A percentile compares a stretch with the other conserved stretches of the same genome.
Evolutionary conservation across 306 rosid genomes (phyloP).

Genomic region (Pachyrhizus erosus): DNA sequence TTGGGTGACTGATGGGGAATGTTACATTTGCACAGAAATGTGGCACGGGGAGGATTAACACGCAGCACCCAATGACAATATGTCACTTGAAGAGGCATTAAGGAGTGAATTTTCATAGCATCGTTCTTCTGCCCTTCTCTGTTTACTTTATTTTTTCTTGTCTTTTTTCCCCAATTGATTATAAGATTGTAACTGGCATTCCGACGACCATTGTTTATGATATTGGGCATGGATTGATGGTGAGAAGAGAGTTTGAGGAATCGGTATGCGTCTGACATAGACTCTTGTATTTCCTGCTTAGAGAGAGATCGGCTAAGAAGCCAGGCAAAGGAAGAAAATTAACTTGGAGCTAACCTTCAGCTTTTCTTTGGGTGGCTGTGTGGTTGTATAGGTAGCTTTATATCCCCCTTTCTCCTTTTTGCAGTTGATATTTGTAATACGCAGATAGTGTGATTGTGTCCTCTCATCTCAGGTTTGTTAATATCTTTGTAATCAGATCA

Average conservation of each 20-base stretch:
- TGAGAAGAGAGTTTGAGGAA: constrained; percentile 48
- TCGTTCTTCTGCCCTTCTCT: constrained; percentile 48
- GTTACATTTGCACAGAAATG: constrained; percentile 62
- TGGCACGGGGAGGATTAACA: constrained; percentile 88
- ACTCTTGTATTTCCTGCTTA: constrained; percentile 69
- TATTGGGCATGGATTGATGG: constrained; percentile 53
- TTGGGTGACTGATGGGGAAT: constrained; percentile 41
- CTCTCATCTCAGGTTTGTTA: constrained; percentile 87
- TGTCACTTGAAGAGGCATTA: constrained; percentile 44
- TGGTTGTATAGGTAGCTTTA: constrained; percentile 87
- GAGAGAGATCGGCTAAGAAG: constrained; percentile 64
- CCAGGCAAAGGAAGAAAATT: constrained; percentile 60
- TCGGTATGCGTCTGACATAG: constrained; percentile 87
- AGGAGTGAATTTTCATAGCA: constrained; percentile 50
- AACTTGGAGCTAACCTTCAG: constrained; percentile 87
- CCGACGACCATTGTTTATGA: constrained; percentile 52
- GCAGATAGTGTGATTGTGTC: constrained; percentile 81
- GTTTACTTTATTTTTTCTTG: constrained; percentile 42
- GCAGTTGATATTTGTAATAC: constrained; percentile 80
- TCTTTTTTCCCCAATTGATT: constrained; percentile 57
- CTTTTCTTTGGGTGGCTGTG: constrained; percentile 74
- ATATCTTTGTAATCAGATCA: constrained; percentile 75
- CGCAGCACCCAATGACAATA: constrained; percentile 92
- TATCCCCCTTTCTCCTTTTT: constrained; percentile 39
- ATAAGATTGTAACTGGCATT: constrained; percentile 70